Conservation (phyloP, 1,284 basidiomycete genomes). For the Ustilago bromivora region DNA sequence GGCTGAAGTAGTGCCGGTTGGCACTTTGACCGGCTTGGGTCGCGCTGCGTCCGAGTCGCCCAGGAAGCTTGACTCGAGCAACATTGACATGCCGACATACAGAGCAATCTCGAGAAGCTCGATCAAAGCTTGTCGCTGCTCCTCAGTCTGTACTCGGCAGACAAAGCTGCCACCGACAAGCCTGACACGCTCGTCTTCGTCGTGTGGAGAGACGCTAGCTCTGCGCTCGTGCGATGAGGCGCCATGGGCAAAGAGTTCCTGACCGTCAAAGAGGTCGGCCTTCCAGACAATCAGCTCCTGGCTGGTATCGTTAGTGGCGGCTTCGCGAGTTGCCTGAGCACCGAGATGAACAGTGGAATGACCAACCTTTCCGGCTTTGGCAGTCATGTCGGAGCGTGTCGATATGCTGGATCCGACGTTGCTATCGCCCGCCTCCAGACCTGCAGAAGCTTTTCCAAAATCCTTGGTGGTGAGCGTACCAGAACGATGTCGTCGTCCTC, state of each 20-base stretch:
- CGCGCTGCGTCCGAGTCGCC: slow-evolving; percentile 52
- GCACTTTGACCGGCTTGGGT: slow-evolving; percentile 40
- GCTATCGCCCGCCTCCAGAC: not conserved
- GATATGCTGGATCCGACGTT: slow-evolving; percentile 36
- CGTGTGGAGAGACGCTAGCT: slow-evolving; percentile 24
- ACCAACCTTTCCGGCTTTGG: slow-evolving; percentile 30
- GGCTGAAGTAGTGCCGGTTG: slow-evolving; percentile 34
- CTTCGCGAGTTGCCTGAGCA: not conserved
- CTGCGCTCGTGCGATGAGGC: slow-evolving; percentile 26
- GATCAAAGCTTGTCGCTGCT: slow-evolving; percentile 27
- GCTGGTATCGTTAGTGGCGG: not conserved
- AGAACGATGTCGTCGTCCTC: slow-evolving; percentile 23
- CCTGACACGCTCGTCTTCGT: slow-evolving; percentile 39
- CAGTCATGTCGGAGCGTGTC: slow-evolving; percentile 50
- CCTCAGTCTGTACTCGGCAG: slow-evolving; percentile 32
- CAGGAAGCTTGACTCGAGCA: slow-evolving; percentile 60
- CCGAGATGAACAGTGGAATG: not conserved
- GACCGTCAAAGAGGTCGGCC: slow-evolving; percentile 48
- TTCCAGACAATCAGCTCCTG: slow-evolving; percentile 38
- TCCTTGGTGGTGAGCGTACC: slow-evolving; percentile 47
- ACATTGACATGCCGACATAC: slow-evolving; percentile 59
- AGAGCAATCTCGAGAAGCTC: slow-evolving; percentile 46
- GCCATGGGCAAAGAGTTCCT: slow-evolving; percentile 41
- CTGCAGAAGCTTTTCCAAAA: slow-evolving; percentile 11
- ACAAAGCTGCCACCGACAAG: slow-evolving; percentile 59